Evolutionary conservation across 1,284 basidiomycete genomes (phyloP), one percentile per base, ranked within the genome.

Genomic region (Singerocomus inundabilis): DNA sequence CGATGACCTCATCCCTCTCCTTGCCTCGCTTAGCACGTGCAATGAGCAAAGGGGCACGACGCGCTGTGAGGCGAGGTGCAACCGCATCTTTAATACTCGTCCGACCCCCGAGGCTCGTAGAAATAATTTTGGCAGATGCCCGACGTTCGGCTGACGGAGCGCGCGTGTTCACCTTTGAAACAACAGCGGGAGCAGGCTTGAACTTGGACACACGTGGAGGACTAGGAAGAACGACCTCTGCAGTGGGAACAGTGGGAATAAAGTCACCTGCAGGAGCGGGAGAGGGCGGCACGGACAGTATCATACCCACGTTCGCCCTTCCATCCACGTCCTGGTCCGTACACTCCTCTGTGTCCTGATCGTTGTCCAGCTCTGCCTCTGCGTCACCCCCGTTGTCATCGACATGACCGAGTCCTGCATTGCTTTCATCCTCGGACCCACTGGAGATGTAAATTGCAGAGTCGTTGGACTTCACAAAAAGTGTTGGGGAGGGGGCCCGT

Each of bases 361-460:
- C 48, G 1, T 46, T 41, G 24, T 36, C 6, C 18, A n/a, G 13
- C 10, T 26, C 44, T 8, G 11, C 29, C 29, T 46, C 44, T 21
- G 30, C 25, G 8, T 16, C 24, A 31, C 25, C 33, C 35, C 1
- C 29, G 24, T 8, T 9, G 16, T 34, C 1, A 3, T 38, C 16
- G 9, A 29, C 21, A 42, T 21, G 21, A 21, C 18, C 9, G 7
- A 44, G 37, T 6, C 4, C 25, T n/a, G 34, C 28, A 6, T 33
- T 16, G 5, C 15, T 40, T 26, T 54, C 61, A 15, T 54, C 62
- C 34, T 66, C 64, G 29, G 64, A 67, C 25, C 55, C 67, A 12
- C 65, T 69, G 12, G 68, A 70, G 15, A 70, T 70, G 36, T 53
- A 67, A 35, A 67, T 67, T 8, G 54, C 54, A 38, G 50, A 57